Percentiles rank a stretch among this genome's conserved stretches.
phyloP scores from a whole-genome alignment of 225 moss, liverwort and hornwort genomes.

The Rhytidiadelphus loreus region DNA sequence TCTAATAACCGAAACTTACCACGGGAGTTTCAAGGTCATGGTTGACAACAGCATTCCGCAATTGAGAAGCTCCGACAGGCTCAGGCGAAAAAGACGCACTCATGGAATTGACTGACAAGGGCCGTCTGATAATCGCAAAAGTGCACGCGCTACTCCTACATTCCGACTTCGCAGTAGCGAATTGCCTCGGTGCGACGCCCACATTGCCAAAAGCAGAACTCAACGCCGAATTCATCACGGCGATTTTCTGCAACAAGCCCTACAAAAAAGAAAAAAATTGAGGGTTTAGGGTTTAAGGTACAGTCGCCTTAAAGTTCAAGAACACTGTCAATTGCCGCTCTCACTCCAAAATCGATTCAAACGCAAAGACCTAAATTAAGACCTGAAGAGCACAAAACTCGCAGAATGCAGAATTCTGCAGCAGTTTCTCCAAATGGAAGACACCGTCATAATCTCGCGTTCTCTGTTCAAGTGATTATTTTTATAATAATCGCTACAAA shows the following conservation, averaged over 20 bases:
- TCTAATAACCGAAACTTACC: neutral
- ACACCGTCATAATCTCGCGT: neutral
- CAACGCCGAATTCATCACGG: conserved; percentile 6
- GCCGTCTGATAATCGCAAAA: neutral
- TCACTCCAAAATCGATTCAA: neutral
- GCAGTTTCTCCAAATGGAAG: neutral
- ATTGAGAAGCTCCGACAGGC: neutral
- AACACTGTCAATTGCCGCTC: neutral
- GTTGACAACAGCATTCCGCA: neutral
- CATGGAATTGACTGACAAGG: neutral
- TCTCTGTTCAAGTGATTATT: neutral
- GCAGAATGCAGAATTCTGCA: neutral
- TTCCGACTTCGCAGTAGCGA: neutral
- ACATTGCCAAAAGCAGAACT: conserved; percentile 1
- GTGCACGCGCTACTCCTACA: neutral
- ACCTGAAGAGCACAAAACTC: neutral
- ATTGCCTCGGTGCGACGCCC: neutral
- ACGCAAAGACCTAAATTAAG: neutral
- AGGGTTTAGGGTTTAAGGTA: neutral
- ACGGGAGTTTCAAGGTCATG: neutral
- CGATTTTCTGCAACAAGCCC: neutral
- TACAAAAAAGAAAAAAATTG: neutral
- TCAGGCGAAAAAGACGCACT: neutral
- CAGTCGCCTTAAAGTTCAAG: neutral
- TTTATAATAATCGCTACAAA: too few relatives aligned